These are phyloP conservation scores for Colletotrichum cordylinicola DNA, from an alignment of 2,329 filamentous ascomycete genomes.

Conservation along the genomic window DNA sequence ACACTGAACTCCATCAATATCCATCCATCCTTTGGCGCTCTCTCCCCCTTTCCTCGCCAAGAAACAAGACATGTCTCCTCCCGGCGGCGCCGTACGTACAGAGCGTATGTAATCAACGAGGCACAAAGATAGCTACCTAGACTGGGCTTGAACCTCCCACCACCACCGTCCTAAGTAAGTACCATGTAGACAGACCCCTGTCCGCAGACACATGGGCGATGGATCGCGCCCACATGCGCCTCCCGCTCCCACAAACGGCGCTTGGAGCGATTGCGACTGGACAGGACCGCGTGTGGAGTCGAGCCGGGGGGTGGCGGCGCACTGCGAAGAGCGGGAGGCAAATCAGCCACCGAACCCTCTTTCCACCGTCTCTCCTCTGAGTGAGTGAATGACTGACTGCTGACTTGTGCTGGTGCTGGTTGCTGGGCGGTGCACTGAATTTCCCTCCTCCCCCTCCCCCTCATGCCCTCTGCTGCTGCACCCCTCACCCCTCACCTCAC, in stretches of 20 bases:
- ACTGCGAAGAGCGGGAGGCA: not conserved
- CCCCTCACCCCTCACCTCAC: not conserved
- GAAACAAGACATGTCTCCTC: not conserved
- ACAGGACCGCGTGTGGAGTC: not conserved
- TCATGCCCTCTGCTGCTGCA: not conserved
- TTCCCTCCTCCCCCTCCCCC: not conserved
- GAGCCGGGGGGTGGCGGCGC: not conserved
- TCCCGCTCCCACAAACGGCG: slow-evolving; percentile 9
- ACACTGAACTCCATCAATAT: not conserved
- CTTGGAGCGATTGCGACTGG: slow-evolving; percentile 18
- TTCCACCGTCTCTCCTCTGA: not conserved
- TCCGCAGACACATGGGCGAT: not conserved
- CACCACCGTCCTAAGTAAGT: not conserved
- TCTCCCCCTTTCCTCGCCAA: not conserved
- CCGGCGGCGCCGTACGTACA: not conserved
- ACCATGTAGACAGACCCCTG: not conserved
- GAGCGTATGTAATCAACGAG: not conserved
- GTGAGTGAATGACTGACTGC: not conserved
- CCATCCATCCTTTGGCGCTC: not conserved
- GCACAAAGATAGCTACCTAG: not conserved
- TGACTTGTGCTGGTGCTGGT: not conserved
- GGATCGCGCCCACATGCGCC: slow-evolving; percentile 16
- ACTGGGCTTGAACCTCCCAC: too few relatives aligned
- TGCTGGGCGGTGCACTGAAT: not conserved
- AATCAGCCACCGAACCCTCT: slow-evolving; percentile 6